Evolutionary conservation across 2,329 filamentous ascomycete genomes (phyloP), one percentile per base, ranked within the genome.

Genomic region (Microdochium bolleyi): DNA sequence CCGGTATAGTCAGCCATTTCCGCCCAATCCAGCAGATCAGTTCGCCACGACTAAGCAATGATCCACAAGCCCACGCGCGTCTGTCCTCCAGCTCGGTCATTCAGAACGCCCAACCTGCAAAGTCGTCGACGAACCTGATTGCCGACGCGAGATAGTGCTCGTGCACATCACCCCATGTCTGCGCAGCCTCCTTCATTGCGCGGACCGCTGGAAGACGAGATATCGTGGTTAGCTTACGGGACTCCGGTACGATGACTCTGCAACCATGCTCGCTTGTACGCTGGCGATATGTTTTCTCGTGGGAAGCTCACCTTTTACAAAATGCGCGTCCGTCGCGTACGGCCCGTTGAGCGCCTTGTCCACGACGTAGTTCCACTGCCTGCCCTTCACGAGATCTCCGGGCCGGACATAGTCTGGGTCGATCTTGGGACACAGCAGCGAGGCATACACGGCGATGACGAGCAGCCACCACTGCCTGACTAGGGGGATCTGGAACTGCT

Each of bases 401-500:
- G 75, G 66, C 4, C 76, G 74, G 53, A 94, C 77, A 25, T 79
- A 76, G 53, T 85, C 79, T n/a, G 81, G 72, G 52, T 87, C 79
- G 53, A 96, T 82, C 54, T 76, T 72, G 1, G 92, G 94, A 21
- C 92, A 79, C 24, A 87, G 72, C 62, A 89, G 85, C 2, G 84
- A 73, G 51, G 96, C 82, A 64, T 94, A 97, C 11, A 92, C 80
- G 0, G 84, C 80, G 44, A 96, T 68, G 0, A 87, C 83, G 44
- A 96, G 79, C 4, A 99, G 72, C 88, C 90, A 96, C 91, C 94
- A 97, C 66, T 95, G 85, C 38, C 88, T 78, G 9, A 97, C 76
- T 3, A 99, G 73, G 22, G 74, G 73, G 48, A 90, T 67, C 60
- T 96, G 92, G 61, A 85, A 86, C 61, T 83, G 81, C 14, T 77